phyloP scores from a whole-genome alignment of 768 basidiomycete species.

The Strobilomyces echinocephalus region DNA sequence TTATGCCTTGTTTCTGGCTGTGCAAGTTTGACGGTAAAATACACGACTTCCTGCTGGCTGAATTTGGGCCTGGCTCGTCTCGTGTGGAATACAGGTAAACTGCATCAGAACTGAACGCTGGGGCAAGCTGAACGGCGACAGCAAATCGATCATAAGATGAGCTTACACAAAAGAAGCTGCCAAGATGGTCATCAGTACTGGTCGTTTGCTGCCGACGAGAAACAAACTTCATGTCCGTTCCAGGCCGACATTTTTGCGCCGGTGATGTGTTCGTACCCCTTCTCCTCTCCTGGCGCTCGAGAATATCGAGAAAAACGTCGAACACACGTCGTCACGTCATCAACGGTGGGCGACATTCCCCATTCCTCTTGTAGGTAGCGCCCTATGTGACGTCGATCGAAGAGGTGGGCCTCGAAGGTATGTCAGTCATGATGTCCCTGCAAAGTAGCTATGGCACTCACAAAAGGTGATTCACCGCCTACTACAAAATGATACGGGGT shows the following conservation, averaged over 20 bases:
- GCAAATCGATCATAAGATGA: background rate
- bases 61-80: conserved; percentile 45
- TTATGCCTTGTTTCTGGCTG: background rate
- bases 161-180: conserved; percentile 64
- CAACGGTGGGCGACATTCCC: conserved; percentile 50
- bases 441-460: conserved; percentile 33
- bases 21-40: conserved; percentile 29
- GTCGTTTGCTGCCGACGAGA: background rate
- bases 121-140: conserved; percentile 6
- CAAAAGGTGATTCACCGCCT: conserved; percentile 74
- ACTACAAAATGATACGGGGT: conserved; percentile 84
- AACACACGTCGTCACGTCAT: conserved; percentile 70
- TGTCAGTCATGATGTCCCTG: background rate
- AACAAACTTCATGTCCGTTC: conserved; percentile 70
- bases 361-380: conserved; percentile 61
- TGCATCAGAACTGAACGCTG: conserved; percentile 71
- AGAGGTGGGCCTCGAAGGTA: conserved; percentile 39
- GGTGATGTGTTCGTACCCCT: conserved; percentile 60
- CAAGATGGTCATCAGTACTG: conserved; percentile 9
- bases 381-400: conserved; percentile 72
- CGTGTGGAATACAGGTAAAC: conserved; percentile 70
- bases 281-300: conserved; percentile 32
- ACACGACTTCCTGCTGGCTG: conserved; percentile 18
- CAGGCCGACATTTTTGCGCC: conserved; percentile 65
- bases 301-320: conserved; percentile 64